A percentile compares a stretch with the other conserved stretches of the same genome.
These are phyloP conservation scores for Microsporum canis DNA, from an alignment of 2,329 filamentous ascomycete genomes.

Conservation along the genomic window DNA sequence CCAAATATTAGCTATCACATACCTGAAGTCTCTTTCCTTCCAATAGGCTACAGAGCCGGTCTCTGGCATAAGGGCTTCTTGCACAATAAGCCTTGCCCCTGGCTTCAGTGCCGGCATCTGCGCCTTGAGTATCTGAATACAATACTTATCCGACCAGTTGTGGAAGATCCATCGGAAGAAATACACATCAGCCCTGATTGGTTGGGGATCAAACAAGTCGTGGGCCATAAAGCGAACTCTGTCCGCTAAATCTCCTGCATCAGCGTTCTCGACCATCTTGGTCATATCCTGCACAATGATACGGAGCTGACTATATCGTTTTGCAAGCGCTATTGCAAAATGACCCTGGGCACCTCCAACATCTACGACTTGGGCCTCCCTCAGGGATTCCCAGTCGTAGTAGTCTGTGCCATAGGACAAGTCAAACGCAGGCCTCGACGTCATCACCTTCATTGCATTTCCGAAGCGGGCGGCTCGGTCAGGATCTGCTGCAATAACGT, in stretches of 20 bases:
- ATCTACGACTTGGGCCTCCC: slow-evolving; percentile 11
- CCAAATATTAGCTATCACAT: neutral
- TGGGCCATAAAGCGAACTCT: slow-evolving; percentile 37
- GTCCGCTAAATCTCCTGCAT: slow-evolving; percentile 7
- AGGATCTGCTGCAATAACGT: slow-evolving; percentile 10
- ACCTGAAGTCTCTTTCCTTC: neutral
- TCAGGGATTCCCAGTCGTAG: slow-evolving; percentile 10
- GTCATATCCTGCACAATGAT: neutral
- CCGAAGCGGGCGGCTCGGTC: slow-evolving; percentile 8
- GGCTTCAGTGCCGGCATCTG: slow-evolving; percentile 47
- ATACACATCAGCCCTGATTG: slow-evolving; percentile 47
- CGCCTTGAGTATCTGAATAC: slow-evolving; percentile 39
- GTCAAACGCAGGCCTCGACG: neutral
- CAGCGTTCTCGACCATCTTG: slow-evolving; percentile 4
- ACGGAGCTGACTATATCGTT: neutral
- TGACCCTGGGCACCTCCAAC: slow-evolving; percentile 13
- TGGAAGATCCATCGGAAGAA: slow-evolving; percentile 51
- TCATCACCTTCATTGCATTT: neutral
- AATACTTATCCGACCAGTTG: slow-evolving; percentile 48
- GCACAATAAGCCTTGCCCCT: slow-evolving; percentile 38
- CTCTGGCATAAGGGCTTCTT: slow-evolving; percentile 21
- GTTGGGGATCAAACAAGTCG: slow-evolving; percentile 49
- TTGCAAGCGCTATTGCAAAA: neutral
- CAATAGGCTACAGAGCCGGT: neutral
- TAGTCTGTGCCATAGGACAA: neutral